phyloP scores from a whole-genome alignment of 176 grass and related monocot genomes.

The Raddia distichophylla region DNA sequence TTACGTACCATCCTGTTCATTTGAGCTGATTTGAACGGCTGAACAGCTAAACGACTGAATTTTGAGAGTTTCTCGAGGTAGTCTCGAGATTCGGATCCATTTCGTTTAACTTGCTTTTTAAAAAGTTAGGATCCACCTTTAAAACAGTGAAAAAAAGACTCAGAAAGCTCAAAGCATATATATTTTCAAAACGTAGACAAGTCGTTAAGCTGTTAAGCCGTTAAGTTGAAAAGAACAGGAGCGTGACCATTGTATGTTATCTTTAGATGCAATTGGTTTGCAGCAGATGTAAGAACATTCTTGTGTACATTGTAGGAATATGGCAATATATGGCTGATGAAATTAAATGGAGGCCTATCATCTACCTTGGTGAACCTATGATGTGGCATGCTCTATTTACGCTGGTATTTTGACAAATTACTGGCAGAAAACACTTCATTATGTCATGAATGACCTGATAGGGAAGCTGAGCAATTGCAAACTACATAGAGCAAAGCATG shows the following conservation, averaged over 20 bases:
- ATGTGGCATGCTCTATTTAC: background rate
- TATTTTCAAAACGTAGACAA: too few relatives aligned
- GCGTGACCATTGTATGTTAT: background rate
- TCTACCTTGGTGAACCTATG: background rate
- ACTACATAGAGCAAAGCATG: background rate
- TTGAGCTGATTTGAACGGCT: too few relatives aligned
- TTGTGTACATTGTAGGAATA: background rate
- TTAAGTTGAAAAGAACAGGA: too few relatives aligned
- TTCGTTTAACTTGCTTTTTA: too few relatives aligned
- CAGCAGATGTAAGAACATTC: background rate
- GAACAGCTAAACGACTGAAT: too few relatives aligned
- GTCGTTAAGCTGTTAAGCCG: too few relatives aligned
- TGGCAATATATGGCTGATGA: background rate
- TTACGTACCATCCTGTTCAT: background rate
- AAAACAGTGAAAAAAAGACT: too few relatives aligned
- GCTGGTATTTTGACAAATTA: background rate
- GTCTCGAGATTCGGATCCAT: too few relatives aligned
- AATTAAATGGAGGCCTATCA: background rate
- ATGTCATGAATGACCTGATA: background rate
- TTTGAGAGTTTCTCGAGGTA: too few relatives aligned
- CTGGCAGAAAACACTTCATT: background rate
- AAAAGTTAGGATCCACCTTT: too few relatives aligned
- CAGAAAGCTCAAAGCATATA: too few relatives aligned
- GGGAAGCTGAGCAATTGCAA: background rate
- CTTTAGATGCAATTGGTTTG: background rate